phyloP scores from a whole-genome alignment of 2,329 filamentous ascomycete genomes.

The Calonectria pteridis region DNA sequence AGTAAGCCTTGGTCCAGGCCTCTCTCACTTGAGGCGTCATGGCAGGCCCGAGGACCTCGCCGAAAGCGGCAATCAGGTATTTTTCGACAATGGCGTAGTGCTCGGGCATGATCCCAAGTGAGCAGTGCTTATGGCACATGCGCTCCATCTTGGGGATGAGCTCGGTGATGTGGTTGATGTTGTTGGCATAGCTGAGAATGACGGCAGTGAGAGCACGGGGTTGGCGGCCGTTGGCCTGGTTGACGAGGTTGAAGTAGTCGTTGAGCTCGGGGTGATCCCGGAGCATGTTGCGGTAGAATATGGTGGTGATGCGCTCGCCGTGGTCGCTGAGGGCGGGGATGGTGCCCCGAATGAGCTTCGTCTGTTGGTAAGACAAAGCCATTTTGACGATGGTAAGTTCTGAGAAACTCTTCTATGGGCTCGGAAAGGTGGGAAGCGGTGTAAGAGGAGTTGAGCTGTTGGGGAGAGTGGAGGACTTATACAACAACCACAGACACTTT shows the following conservation, averaged over 20 bases:
- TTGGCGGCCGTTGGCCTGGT: conserved; percentile 52
- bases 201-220: conserved; percentile 51
- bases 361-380: conserved; percentile 66
- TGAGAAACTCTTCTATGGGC: conserved; percentile 12
- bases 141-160: conserved; percentile 66
- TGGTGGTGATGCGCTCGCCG: conserved; percentile 75
- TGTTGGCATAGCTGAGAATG: conserved; percentile 77
- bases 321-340: conserved; percentile 77
- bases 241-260: conserved; percentile 73
- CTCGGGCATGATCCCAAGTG: conserved; percentile 74
- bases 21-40: conserved; percentile 74
- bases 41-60: conserved; percentile 71
- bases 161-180: conserved; percentile 74
- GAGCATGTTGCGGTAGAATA: conserved; percentile 80
- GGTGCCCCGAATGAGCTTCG: conserved; percentile 75
- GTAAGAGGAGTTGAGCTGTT: not conserved
- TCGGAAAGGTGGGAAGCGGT: not conserved
- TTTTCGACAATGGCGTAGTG: conserved; percentile 79
- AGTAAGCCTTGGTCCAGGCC: conserved; percentile 80
- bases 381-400: conserved; percentile 43
- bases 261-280: conserved; percentile 74
- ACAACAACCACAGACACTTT: conserved; percentile 11
- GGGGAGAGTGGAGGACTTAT: not conserved
- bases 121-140: conserved; percentile 80
- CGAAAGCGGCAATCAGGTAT: conserved; percentile 76